phyloP scores from a whole-genome alignment of 2,329 filamentous ascomycete species.

The Cordyceps cateniannulata region DNA sequence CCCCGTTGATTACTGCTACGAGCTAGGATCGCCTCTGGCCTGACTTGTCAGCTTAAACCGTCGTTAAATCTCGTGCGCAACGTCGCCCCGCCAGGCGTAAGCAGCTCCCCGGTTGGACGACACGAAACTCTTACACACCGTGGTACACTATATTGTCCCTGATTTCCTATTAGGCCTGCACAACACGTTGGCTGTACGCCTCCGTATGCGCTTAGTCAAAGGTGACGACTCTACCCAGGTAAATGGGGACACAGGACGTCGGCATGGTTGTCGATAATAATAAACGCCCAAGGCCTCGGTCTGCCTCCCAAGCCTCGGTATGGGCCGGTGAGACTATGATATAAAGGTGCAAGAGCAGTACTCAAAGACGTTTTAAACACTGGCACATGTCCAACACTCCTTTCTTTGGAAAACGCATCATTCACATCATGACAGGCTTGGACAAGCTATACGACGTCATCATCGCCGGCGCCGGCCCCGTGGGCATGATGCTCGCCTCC shows the following conservation, averaged over 20 bases:
- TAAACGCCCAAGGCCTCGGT: neutral
- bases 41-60: constrained; percentile 2
- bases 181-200: neutral
- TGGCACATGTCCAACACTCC: neutral
- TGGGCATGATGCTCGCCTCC: constrained; percentile 30
- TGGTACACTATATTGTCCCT: neutral
- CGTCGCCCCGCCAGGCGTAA: neutral
- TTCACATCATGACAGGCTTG: constrained; percentile 1
- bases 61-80: constrained; percentile 4
- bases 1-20: neutral
- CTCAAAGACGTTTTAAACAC: neutral
- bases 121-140: no score
- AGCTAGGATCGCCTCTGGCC: neutral
- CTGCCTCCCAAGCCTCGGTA: neutral
- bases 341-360: neutral
- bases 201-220: neutral
- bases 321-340: neutral
- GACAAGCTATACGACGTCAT: constrained; percentile 26
- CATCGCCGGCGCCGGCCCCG: constrained; percentile 28
- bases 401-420: neutral
- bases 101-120: neutral
- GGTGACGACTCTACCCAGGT: neutral
- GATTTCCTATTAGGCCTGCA: neutral
- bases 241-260: neutral
- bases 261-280: neutral